phyloP scores from a whole-genome alignment of 1,284 basidiomycete genomes.

The Rhodofomes roseus region DNA sequence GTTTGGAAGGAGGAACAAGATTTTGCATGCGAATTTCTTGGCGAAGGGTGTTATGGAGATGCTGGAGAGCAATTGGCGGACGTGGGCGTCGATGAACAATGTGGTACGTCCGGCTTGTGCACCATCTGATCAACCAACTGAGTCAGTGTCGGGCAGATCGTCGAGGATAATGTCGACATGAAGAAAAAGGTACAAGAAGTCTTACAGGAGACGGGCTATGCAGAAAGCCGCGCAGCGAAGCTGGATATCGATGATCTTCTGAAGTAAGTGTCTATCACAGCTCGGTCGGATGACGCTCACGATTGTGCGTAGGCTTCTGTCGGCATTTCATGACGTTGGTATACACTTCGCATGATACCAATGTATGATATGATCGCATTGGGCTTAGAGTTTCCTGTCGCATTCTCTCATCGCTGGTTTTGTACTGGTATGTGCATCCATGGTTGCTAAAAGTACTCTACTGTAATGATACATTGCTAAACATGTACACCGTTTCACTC shows the following conservation, averaged over 20 bases:
- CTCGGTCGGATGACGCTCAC: background rate
- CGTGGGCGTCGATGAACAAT: slow-evolving; percentile 87
- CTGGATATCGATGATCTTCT: slow-evolving; percentile 81
- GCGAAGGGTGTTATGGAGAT: slow-evolving; percentile 94
- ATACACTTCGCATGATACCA: slow-evolving; percentile 71
- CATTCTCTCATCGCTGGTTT: background rate
- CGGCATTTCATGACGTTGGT: slow-evolving; percentile 81
- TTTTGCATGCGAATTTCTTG: slow-evolving; percentile 81
- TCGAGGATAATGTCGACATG: slow-evolving; percentile 72
- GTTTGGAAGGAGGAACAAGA: slow-evolving; percentile 91
- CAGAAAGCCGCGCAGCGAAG: slow-evolving; percentile 71
- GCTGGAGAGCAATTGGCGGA: slow-evolving; percentile 92
- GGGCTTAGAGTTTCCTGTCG: background rate
- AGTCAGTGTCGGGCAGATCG: slow-evolving; percentile 45
- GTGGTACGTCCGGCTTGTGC: slow-evolving; percentile 43
- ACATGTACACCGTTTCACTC: background rate
- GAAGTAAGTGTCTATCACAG: slow-evolving; percentile 40
- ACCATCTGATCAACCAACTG: background rate
- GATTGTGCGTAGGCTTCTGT: slow-evolving; percentile 44
- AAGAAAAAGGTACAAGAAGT: slow-evolving; percentile 76
- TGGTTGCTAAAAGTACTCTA: slow-evolving; percentile 7
- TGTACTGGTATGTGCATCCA: background rate
- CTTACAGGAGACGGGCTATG: slow-evolving; percentile 60
- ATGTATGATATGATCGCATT: too few relatives aligned
- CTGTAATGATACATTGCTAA: slow-evolving; percentile 3